phyloP scores from a whole-genome alignment of 108 stramenopile genomes.

The Skeletonema tropicum region DNA sequence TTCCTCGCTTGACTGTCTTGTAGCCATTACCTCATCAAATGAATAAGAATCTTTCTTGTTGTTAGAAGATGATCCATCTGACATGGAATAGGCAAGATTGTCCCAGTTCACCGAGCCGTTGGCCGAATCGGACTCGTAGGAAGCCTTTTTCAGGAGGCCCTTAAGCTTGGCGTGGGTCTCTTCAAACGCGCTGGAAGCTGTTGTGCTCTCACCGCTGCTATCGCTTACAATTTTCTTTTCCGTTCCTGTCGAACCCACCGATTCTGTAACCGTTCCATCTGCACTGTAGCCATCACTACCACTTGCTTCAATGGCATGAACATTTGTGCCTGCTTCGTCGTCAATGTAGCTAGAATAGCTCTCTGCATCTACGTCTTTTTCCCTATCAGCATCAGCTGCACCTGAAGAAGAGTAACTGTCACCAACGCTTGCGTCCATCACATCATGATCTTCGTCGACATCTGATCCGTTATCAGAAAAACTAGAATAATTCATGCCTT shows the following conservation, averaged over 20 bases:
- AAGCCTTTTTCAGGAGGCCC: background rate
- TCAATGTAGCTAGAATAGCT: background rate
- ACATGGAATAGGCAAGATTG: slow-evolving; percentile 40
- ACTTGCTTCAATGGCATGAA: background rate
- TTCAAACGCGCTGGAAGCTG: background rate
- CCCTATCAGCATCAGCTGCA: background rate
- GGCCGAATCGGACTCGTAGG: slow-evolving; percentile 7
- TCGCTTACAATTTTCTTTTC: background rate
- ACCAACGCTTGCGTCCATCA: background rate
- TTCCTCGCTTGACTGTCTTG: background rate
- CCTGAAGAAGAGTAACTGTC: background rate
- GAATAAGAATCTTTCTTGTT: background rate
- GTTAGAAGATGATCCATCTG: slow-evolving; percentile 20
- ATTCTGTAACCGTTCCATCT: background rate
- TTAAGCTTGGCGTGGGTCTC: background rate
- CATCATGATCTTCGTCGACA: too few relatives aligned
- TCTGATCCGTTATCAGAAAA: background rate
- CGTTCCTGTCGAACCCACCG: background rate
- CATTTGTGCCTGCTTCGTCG: background rate
- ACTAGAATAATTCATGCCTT: background rate
- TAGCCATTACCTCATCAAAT: background rate
- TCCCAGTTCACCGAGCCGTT: slow-evolving; percentile 46
- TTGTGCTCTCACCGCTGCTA: background rate
- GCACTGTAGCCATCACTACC: background rate
- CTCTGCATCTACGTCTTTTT: background rate